Evolutionary conservation across 352 stramenopile genomes (phyloP), one percentile per base, ranked within the genome.

Genomic region (Globisporangium camurandrum): DNA sequence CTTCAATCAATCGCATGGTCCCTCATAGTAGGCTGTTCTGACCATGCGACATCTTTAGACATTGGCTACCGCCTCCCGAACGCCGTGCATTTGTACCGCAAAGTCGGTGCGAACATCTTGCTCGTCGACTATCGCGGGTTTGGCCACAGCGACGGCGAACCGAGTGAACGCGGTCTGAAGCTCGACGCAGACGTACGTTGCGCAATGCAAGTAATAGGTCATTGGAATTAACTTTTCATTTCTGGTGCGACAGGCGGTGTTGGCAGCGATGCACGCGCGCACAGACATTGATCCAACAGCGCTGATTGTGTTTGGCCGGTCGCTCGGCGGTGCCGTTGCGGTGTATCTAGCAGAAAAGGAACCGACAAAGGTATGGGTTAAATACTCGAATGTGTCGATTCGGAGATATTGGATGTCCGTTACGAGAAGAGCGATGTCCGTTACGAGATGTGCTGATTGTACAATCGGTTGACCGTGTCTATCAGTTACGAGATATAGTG

Each of bases 81-180:
- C 54, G 91, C 88, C 0, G 54, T 95, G 26, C 75, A 97, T 57
- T 66, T 98, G 72, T 90, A 88, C 46, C 68, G 80, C 49, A 81
- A 94, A 58, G 66, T 96, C 16, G 62, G 82, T 3, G 80, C 67
- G 53, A 97, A 98, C 52, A 63, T 98, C 42, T 55, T 97, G 27
- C 71, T 97, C 12, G 88, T 98, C 12, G 93, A 98, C 62, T 98
- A 98, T 62, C 72, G 93, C 26, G 93, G 92, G 27, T 98, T 95
- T 49, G 93, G 93, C 10, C 80, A 97, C 57, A 96, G 79, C 41
- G 85, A 96, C 37, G 79, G 88, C 31, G 65, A 71, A 22, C 85
- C 88, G 6, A 92, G 57, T 6, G 93, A 98, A 62, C 49, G 64
- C n/a, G 93, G 93, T 1, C 49, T 98, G 8, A 94, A 95, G 62